Percentiles rank a stretch among this genome's conserved stretches.
These are phyloP conservation scores for Gigaspora rosea DNA, from an alignment of 192 early-diverging fungal species.

Conservation along the genomic window DNA sequence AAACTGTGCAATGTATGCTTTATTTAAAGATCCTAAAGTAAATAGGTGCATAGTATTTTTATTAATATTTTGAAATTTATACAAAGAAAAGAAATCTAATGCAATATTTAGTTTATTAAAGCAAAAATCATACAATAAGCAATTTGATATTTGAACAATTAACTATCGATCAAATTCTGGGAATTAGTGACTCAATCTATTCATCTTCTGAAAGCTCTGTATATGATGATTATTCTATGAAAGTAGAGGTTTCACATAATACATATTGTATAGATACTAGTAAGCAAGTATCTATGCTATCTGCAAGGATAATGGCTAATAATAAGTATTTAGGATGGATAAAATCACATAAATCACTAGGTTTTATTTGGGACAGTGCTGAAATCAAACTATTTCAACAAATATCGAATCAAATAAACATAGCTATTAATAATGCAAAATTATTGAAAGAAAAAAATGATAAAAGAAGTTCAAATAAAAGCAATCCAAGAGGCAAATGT, in stretches of 20 bases:
- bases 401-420: conserved; percentile 43
- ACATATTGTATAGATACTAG: background rate
- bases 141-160: no score
- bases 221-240: no score
- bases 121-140: no score
- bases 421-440: conserved; percentile 41
- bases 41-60: no score
- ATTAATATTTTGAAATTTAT: no score
- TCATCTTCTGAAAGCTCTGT: no score
- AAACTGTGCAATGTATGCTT: no score
- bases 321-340: conserved; percentile 15
- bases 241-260: no score
- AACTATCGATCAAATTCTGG: no score
- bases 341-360: background rate
- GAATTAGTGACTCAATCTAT: no score
- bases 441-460: conserved; percentile 44
- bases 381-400: conserved; percentile 46
- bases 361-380: conserved; percentile 33
- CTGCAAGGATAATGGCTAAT: background rate
- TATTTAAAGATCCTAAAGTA: background rate
- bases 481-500: conserved; percentile 43
- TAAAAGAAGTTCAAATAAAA: conserved; percentile 44
- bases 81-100: no score
- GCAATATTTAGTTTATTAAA: no score
- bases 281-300: background rate